Evolutionary conservation across 2,329 filamentous ascomycete genomes (phyloP), one percentile per base, ranked within the genome.

Genomic region (Penicillium sp.): DNA sequence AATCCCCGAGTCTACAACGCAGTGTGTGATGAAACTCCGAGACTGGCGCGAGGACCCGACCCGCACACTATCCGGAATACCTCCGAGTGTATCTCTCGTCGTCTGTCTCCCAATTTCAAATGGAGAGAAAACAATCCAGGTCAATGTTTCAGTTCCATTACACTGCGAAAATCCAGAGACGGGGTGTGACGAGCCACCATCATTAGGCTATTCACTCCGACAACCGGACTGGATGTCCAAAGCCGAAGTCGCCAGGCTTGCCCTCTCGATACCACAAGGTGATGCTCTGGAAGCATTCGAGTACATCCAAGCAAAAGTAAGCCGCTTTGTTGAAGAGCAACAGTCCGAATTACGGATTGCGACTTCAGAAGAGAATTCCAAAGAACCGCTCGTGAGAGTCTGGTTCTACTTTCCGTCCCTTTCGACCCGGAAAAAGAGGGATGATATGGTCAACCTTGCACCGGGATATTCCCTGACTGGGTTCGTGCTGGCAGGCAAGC

Each of bases 371-470:
- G 5, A 49, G 21, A 47, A 54, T 1, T 44, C 38, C 10, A 61
- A 52, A 0, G 53, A 45, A 0, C 64, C 74, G 0, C 60, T 80
- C 0, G 75, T 81, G 3, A 71, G 83, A 8, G 82, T 81, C 1
- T 85, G 82, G 82, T 85, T 85, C 62, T 85, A 85, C 66, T 84
- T 85, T 56, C 82, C 82, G 0, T 84, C 81, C 1, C 79, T 85
- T 49, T 81, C 78, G 38, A 85, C 82, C 0, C 78, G 83, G 3
- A 75, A 76, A 42, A 85, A 85, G 60, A 74, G 83, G 43, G 76
- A 81, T 57, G 82, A 85, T 57, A 68, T 85, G 39, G 77, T 85
- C 42, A 76, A 74, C 49, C 69, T 81, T 51, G 81, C 81, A 0
- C 78, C 81, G 0, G 58, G 63, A 0, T 83, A 83, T 63, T 67